Percentiles rank a stretch among this genome's conserved stretches.
Evolutionary conservation across 106 monocot species (phyloP).

Genomic region (Amphibolis antarctica): DNA sequence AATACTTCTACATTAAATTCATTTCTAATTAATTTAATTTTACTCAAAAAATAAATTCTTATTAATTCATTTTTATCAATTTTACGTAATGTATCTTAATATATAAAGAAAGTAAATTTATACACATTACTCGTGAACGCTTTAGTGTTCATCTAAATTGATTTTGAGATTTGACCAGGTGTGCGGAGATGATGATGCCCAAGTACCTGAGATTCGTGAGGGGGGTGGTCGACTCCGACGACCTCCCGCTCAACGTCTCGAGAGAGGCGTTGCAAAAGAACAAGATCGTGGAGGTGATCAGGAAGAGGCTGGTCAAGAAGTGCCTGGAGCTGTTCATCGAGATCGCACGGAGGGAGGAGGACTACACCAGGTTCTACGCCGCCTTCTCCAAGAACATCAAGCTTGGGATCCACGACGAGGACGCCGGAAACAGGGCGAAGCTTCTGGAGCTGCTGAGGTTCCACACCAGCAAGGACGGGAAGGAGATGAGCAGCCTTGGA

Average conservation of each 20-base stretch:
- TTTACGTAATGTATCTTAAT: too few relatives aligned
- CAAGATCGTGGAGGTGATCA: conserved; percentile 28
- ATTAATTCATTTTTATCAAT: too few relatives aligned
- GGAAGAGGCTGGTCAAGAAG: conserved; percentile 31
- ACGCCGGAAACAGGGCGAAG: conserved; percentile 14
- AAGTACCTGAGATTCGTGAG: conserved; percentile 12
- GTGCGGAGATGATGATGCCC: conserved; percentile 14
- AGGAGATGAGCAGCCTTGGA: conserved; percentile 17
- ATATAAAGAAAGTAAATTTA: too few relatives aligned
- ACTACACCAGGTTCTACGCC: conserved; percentile 5
- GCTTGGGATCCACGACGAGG: conserved; percentile 27
- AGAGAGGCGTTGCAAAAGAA: conserved; percentile 24
- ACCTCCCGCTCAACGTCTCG: conserved; percentile 26
- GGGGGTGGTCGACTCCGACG: conserved; percentile 27
- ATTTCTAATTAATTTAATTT: too few relatives aligned
- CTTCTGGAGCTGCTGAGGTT: conserved; percentile 12
- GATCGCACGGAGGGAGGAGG: conserved; percentile 3
- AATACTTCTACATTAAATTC: too few relatives aligned
- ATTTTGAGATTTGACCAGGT: conserved; percentile 11
- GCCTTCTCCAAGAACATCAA: conserved; percentile 28
- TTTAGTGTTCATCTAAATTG: conserved; percentile 9
- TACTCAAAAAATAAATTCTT: too few relatives aligned
- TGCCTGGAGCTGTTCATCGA: conserved; percentile 23
- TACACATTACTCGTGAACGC: not conserved
- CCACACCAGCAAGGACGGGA: conserved; percentile 18